These are phyloP conservation scores for Aspergillus fijiensis DNA, from an alignment of 2,329 filamentous ascomycete species.

Conservation along the genomic window DNA sequence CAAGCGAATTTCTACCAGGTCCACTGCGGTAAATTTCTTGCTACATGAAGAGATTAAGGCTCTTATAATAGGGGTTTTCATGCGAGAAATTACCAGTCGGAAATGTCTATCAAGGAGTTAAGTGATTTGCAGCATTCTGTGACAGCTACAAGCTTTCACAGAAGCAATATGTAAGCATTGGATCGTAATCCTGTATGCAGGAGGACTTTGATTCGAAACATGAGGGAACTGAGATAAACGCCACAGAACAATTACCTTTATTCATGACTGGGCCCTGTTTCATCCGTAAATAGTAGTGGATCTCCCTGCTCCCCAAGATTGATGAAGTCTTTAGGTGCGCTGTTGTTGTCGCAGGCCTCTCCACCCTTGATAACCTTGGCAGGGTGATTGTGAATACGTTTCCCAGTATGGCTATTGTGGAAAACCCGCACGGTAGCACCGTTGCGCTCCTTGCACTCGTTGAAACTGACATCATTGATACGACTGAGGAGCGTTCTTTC, in stretches of 20 bases:
- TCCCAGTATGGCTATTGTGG: conserved; percentile 63
- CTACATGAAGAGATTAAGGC: no score
- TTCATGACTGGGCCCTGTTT: conserved; percentile 46
- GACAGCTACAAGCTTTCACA: no score
- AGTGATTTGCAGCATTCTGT: no score
- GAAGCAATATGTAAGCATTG: background rate
- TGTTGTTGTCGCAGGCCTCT: conserved; percentile 63
- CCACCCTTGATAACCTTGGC: conserved; percentile 49
- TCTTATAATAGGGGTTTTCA: no score
- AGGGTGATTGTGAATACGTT: conserved; percentile 46
- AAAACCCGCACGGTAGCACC: conserved; percentile 70
- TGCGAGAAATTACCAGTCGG: no score
- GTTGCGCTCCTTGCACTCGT: conserved; percentile 56
- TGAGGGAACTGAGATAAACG: background rate
- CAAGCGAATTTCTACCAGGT: no score
- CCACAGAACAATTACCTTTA: conserved; percentile 1
- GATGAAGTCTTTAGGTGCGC: conserved; percentile 74
- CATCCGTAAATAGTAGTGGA: conserved; percentile 69
- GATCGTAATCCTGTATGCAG: background rate
- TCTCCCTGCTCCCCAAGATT: conserved; percentile 85
- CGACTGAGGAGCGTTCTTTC: conserved; percentile 83
- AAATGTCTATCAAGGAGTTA: no score
- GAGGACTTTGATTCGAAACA: background rate
- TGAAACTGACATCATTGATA: conserved; percentile 71
- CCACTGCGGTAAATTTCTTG: no score